Evolutionary conservation across 2,329 filamentous ascomycete genomes (phyloP), one percentile per base, ranked within the genome.

Genomic region (Fusarium siculi): DNA sequence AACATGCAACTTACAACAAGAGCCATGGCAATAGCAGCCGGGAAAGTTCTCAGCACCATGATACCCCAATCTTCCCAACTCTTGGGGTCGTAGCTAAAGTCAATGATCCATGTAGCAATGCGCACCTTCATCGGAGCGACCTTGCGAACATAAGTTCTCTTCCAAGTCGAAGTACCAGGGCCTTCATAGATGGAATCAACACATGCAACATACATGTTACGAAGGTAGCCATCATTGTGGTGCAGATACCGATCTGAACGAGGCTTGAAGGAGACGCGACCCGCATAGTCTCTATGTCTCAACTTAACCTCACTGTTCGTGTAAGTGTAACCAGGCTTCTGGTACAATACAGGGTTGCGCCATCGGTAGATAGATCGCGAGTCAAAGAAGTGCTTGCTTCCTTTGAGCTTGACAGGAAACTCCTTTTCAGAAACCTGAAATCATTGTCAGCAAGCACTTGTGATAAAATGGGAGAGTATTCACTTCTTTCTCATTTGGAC

Each of bases 51-150:
- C 15, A 76, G 32, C 2, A 74, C 28, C 74, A 78, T 77, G 50
- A 77, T 76, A 5, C 74, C 60, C 74, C 74, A 77, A 21, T 77
- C 73, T 44, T 73, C 62, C 76, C 76, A 78, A n/a, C 74, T 77
- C 55, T 74, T 49, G 11, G 73, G 74, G n/a, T 77, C 76, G 23
- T 77, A 76, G 40, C 62, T 74, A 25, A 77, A 77, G 63, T 77
- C 76, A 16, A 78, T 69, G 42, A 78, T 73, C 76, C 76, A 78
- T 7, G 76, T 78, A 15, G 76, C 76, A 30, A 77, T 75, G 16
- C 76, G 72, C 36, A 78, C 68, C 56, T 78, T 78, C 37, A 75
- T 44, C 6, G 76, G 72, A 9, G 76, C 73, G 7, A 78, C 76
- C 53, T 75, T 77, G 49, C 72, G 74, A 44, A 78, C 74, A 53